These are phyloP conservation scores for Chaetoscypha palmicola DNA, from an alignment of 2,329 filamentous ascomycete genomes.

Conservation along the genomic window DNA sequence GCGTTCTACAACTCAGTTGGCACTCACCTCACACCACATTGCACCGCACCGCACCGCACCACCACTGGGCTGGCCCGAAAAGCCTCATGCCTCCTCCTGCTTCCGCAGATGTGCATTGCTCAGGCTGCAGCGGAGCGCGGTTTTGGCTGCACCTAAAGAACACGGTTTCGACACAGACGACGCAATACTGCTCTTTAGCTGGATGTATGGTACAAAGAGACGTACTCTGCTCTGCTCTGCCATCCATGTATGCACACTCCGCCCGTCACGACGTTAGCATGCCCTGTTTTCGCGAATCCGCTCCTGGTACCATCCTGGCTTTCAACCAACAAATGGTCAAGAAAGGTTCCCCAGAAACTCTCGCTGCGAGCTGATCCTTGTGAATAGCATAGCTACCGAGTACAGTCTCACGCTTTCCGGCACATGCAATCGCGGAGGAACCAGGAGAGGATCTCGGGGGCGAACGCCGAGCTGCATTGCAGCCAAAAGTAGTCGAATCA, in stretches of 20 bases:
- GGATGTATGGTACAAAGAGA: no score
- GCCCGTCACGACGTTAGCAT: no score
- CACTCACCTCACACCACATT: no score
- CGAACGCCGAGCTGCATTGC: neutral
- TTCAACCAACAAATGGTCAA: neutral
- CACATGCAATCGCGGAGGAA: neutral
- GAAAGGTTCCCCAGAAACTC: neutral
- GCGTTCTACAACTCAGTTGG: neutral
- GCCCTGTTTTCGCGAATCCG: no score
- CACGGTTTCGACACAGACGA: neutral
- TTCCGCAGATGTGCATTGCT: neutral
- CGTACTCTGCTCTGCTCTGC: no score
- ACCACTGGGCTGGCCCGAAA: neutral
- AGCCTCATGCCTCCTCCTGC: neutral
- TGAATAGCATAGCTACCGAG: neutral
- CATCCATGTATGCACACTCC: no score
- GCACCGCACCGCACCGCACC: no score
- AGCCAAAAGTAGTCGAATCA: neutral
- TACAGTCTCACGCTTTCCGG: neutral
- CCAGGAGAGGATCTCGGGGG: no score
- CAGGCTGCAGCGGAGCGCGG: neutral
- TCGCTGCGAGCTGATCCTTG: neutral
- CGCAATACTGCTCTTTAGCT: no score
- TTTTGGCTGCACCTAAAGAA: neutral
- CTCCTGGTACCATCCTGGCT: no score